Percentiles rank a stretch among this genome's conserved stretches.
Conservation (phyloP, 2,329 filamentous ascomycete species). For the Colletotrichum sublineola region DNA sequence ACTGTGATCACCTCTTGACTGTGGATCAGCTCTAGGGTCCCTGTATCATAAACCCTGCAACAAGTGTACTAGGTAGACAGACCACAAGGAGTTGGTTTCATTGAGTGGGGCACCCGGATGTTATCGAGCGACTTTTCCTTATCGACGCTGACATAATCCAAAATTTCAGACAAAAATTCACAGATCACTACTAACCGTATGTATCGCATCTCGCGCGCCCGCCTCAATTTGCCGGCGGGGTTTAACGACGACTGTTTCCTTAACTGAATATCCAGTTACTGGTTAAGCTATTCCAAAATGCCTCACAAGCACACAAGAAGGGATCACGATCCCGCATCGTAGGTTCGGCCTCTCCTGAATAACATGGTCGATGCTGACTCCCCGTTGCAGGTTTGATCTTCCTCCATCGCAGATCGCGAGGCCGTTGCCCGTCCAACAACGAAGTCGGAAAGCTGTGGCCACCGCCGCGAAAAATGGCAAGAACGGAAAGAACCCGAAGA, state of each 20-base stretch:
- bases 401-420: conserved; percentile 63
- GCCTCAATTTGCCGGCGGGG: conserved; percentile 6
- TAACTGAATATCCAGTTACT: not conserved
- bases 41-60: conserved; percentile 15
- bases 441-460: conserved; percentile 28
- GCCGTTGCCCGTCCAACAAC: conserved; percentile 61
- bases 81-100: conserved; percentile 7
- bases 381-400: conserved; percentile 61
- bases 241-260: not conserved
- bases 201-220: not conserved
- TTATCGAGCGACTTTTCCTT: conserved; percentile 26
- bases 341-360: conserved; percentile 45
- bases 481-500: conserved; percentile 47
- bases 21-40: conserved; percentile 28
- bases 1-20: conserved; percentile 28
- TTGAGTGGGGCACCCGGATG: not conserved
- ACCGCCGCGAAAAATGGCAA: conserved; percentile 41
- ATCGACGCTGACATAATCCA: conserved; percentile 31
- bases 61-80: not conserved
- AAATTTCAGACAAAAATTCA: conserved; percentile 10
- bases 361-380: conserved; percentile 25
- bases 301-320: conserved; percentile 88
- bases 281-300: conserved; percentile 63
- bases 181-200: not conserved
- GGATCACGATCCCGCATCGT: conserved; percentile 68